Conservation (phyloP, 768 basidiomycete genomes). For the Boletellus emodensis region DNA sequence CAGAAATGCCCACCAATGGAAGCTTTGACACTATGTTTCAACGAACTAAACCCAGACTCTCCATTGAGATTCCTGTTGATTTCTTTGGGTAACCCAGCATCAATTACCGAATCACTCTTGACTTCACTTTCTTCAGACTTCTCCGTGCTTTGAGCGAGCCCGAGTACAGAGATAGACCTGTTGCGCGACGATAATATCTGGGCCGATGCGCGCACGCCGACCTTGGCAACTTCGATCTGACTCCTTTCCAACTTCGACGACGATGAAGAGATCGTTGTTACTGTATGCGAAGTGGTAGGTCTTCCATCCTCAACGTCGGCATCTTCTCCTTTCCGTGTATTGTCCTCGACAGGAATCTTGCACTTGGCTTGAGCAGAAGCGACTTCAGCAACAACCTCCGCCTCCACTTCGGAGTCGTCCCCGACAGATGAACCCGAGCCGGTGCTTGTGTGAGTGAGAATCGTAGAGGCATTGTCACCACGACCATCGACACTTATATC, state of each 20-base stretch:
- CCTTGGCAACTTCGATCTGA: constrained; percentile 28
- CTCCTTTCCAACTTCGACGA: constrained; percentile 26
- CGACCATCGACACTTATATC: constrained; percentile 46
- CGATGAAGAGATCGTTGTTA: constrained; percentile 15
- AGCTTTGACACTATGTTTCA: constrained; percentile 68
- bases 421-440: constrained; percentile 22
- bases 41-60: constrained; percentile 42
- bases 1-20: constrained; percentile 58
- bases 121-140: constrained; percentile 9
- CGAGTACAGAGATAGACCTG: constrained; percentile 20
- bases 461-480: constrained; percentile 32
- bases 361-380: constrained; percentile 6
- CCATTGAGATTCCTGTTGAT: constrained; percentile 9
- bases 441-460: constrained; percentile 15
- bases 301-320: constrained; percentile 1
- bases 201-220: constrained; percentile 27
- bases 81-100: constrained; percentile 27
- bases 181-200: constrained; percentile 25
- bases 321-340: background rate
- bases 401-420: constrained; percentile 25
- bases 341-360: constrained; percentile 1
- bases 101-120: constrained; percentile 13
- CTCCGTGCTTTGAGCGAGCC: constrained; percentile 2
- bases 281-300: constrained; percentile 9
- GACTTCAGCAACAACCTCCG: constrained; percentile 24